phyloP scores from a whole-genome alignment of 202 grass and related monocot species.

The Saccharum hybrid region DNA sequence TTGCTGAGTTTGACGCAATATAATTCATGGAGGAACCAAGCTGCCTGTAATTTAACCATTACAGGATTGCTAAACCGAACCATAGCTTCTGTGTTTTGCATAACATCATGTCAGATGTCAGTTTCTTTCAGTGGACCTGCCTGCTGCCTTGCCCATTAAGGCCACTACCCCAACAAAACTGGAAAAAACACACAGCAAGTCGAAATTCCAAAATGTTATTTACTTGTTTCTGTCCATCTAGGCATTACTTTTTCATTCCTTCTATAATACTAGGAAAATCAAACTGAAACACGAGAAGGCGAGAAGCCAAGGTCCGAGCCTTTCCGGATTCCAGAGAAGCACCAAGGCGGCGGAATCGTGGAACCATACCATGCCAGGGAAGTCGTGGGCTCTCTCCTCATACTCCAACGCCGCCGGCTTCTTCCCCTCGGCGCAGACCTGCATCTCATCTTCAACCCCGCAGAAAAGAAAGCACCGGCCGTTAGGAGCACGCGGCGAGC shows the following conservation, averaged over 20 bases:
- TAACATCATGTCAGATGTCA: not conserved
- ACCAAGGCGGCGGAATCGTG: not conserved
- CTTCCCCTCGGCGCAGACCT: slow-evolving; percentile 25
- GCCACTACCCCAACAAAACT: too few species aligned
- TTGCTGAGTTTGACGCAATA: not conserved
- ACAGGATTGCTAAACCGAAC: not conserved
- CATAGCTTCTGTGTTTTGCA: not conserved
- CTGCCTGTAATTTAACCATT: not conserved
- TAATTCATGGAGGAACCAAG: not conserved
- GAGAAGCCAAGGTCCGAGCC: not conserved
- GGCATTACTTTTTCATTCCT: not conserved
- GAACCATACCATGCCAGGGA: slow-evolving; percentile 57
- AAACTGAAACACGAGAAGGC: not conserved
- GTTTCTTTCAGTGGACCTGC: not conserved
- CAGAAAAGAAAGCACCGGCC: not conserved
- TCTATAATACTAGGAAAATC: not conserved
- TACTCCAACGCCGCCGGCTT: slow-evolving; percentile 41
- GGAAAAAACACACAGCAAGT: not conserved
- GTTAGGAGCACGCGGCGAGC: slow-evolving; percentile 5
- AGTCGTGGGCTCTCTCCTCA: slow-evolving; percentile 69
- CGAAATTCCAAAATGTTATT: not conserved
- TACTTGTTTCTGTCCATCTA: not conserved
- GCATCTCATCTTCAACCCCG: slow-evolving; percentile 29
- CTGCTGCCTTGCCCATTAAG: not conserved
- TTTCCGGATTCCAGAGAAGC: not conserved